Evolutionary conservation across 805 yeast genomes (phyloP).

Genomic region (Henningerozyma blattae): DNA sequence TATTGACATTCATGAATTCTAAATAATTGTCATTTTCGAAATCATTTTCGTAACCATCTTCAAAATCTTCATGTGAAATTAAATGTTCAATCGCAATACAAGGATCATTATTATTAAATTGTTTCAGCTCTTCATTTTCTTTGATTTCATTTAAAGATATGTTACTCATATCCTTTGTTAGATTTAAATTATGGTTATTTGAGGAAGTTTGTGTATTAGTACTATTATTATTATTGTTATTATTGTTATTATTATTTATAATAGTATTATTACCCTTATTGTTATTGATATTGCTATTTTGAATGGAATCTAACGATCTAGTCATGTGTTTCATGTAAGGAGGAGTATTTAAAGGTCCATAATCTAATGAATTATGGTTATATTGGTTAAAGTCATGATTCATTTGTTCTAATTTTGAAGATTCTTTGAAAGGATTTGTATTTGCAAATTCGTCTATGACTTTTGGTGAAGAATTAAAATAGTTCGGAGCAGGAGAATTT

Average conservation of each 20-base stretch:
- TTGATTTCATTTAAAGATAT: slow-evolving; percentile 24
- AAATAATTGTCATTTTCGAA: too few relatives aligned
- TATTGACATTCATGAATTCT: too few relatives aligned
- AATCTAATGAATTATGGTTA: neutral
- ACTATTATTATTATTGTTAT: neutral
- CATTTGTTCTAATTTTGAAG: too few relatives aligned
- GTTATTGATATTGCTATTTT: too few relatives aligned
- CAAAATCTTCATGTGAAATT: too few relatives aligned
- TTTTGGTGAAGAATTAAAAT: neutral
- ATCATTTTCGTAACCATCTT: too few relatives aligned
- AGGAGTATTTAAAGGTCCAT: neutral
- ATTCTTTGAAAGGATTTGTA: slow-evolving; percentile 8
- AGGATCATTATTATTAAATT: slow-evolving; percentile 4
- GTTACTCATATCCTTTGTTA: slow-evolving; percentile 14
- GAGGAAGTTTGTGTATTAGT: neutral
- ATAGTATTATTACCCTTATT: neutral
- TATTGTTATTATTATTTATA: too few relatives aligned
- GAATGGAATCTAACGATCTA: neutral
- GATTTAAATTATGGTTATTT: slow-evolving; percentile 5
- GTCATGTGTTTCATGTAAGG: neutral
- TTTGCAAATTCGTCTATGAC: neutral
- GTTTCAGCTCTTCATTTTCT: slow-evolving; percentile 21
- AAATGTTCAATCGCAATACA: too few relatives aligned
- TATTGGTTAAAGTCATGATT: neutral
- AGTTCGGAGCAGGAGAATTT: neutral